These are phyloP conservation scores for Cladophialophora immunda DNA, from an alignment of 2,329 filamentous ascomycete genomes.

Conservation along the genomic window DNA sequence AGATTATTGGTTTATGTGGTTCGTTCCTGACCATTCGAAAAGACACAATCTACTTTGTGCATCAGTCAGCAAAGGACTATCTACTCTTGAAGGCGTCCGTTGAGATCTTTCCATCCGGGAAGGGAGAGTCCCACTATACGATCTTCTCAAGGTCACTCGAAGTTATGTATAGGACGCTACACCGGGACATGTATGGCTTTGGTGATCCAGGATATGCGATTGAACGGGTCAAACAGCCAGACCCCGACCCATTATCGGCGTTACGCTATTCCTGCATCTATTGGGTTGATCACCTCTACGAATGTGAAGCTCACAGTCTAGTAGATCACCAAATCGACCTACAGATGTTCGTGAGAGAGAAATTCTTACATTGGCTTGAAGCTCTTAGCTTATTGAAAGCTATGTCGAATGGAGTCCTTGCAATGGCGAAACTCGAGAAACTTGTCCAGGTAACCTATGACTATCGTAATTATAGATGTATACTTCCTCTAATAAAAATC, in stretches of 20 bases:
- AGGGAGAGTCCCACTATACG: too few relatives aligned
- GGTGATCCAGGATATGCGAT: conserved; percentile 9
- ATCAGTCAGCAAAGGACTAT: too few relatives aligned
- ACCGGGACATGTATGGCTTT: conserved; percentile 14
- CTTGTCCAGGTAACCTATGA: neutral
- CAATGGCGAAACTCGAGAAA: conserved; percentile 4
- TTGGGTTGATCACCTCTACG: conserved; percentile 8
- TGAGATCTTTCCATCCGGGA: too few relatives aligned
- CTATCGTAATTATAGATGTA: neutral
- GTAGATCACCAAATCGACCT: conserved; percentile 2
- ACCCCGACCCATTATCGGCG: neutral
- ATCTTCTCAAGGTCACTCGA: conserved; percentile 16
- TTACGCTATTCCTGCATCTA: conserved; percentile 1
- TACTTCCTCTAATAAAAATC: conserved; percentile 6
- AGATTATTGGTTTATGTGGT: too few relatives aligned
- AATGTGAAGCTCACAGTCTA: conserved; percentile 1
- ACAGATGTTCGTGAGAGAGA: conserved; percentile 1
- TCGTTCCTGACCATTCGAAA: too few relatives aligned
- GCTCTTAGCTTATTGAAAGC: conserved; percentile 8
- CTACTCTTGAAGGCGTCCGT: too few relatives aligned
- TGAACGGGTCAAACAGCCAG: conserved; percentile 8
- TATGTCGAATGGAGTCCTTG: conserved; percentile 1
- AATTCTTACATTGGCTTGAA: conserved; percentile 1
- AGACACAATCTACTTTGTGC: too few relatives aligned
- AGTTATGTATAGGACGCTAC: conserved; percentile 11